Base-by-base conservation (phyloP, 148 eudicot species). In the Cornus kousa region DNA sequence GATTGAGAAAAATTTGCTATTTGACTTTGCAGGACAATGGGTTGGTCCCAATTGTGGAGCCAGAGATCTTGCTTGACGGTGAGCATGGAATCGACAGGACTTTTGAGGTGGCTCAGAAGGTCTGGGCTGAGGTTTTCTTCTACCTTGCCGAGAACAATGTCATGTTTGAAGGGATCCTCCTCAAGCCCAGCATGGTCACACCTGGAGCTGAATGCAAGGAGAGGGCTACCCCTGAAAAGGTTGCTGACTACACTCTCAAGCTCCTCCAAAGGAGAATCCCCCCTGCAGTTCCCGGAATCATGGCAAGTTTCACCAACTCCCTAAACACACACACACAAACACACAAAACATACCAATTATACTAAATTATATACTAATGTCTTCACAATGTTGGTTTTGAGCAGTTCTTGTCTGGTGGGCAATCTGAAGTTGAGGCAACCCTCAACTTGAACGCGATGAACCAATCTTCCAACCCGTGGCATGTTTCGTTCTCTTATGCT, bases 191-290 rank as follows among this genome's bases (percentile, higher is more conserved):
- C 84, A 94, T 94, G 98, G 97, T 94, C 64, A 94, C 98, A 77
- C 98, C 95, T 0, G 98, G 98, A 35, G 97, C 98, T 35, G 95
- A 94, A 83, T 88, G 94, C 92, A 94, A 94, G 87, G 97, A 92
- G 11, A 85, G 77, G 85, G 97, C 94, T 74, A 90, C 97, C 37
- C 90, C 98, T 12, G 79, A 91, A 78, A 83, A 92, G 71, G 95
- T 93, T 62, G 89, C 95, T 40, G 89, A 85, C 2, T 94, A 94
- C 92, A 94, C 98, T 68, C 90, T 94, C 82, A 90, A 80, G 83
- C 95, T 93, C 75, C 97, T 94, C 62, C 57, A 85, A 33, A 80
- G 88, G 71, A 91, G 97, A 80, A 87, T 93, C 81, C 98, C 97
- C 68, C 97, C 98, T 20, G 86, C 93, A 60, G 98, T 94, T 79